Percentiles rank a stretch among this genome's conserved stretches.
Evolutionary conservation across 2,329 filamentous ascomycete genomes (phyloP).

Genomic region (Sporothrix protearum): DNA sequence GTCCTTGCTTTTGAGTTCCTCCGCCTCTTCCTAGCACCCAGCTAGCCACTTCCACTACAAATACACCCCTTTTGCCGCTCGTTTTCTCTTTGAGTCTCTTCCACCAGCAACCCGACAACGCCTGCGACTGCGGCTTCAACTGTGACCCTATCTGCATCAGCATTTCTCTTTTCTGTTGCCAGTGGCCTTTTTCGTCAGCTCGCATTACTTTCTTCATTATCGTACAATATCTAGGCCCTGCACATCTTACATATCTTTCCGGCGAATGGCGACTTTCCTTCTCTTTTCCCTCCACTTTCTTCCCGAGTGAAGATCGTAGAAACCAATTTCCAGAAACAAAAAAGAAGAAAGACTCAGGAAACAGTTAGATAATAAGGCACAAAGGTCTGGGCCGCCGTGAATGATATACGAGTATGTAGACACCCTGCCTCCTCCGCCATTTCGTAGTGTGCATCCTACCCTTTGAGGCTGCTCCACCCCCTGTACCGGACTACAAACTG

Average conservation of each 20-base stretch:
- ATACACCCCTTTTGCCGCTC: neutral
- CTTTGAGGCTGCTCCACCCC: neutral
- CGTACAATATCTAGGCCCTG: neutral
- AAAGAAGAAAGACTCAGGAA: neutral
- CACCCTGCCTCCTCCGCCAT: neutral
- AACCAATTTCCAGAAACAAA: neutral
- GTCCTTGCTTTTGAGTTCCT: neutral
- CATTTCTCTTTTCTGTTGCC: conserved; percentile 1
- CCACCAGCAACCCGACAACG: neutral
- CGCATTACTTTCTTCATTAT: neutral
- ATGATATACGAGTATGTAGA: conserved; percentile 12
- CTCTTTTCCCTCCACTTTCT: neutral
- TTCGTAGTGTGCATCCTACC: neutral
- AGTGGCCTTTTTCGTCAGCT: neutral
- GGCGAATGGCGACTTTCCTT: neutral
- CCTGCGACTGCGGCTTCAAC: neutral
- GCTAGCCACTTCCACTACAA: conserved; percentile 12
- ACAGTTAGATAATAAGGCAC: neutral
- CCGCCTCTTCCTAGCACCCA: neutral
- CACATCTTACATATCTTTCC: neutral
- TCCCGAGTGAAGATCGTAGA: neutral
- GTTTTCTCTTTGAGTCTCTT: conserved; percentile 4
- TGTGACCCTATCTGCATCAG: neutral
- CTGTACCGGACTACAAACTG: neutral
- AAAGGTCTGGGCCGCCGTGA: neutral